phyloP scores from a whole-genome alignment of 108 stramenopile species.

The Craspedostauros australis region DNA sequence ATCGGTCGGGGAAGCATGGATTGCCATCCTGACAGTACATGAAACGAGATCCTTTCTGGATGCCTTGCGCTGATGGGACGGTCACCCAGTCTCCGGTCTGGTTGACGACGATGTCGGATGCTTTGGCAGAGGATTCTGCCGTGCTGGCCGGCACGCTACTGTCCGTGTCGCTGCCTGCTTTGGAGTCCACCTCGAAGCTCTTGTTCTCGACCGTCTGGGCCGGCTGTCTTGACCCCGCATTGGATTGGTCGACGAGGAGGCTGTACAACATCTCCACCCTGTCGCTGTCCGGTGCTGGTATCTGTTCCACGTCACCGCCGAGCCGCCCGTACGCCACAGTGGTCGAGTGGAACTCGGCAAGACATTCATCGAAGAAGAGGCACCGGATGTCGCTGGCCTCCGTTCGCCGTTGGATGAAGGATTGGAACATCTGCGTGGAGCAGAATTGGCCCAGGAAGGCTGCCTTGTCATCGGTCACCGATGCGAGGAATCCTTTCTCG shows the following conservation, averaged over 20 bases:
- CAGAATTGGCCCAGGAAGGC: slow-evolving; percentile 53
- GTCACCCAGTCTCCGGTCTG: slow-evolving; percentile 68
- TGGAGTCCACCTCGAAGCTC: slow-evolving; percentile 39
- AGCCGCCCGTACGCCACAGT: slow-evolving; percentile 65
- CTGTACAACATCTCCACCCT: slow-evolving; percentile 43
- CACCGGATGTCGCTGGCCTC: slow-evolving; percentile 85
- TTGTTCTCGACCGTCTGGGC: slow-evolving; percentile 38
- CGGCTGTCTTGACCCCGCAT: no score
- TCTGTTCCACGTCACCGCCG: slow-evolving; percentile 49
- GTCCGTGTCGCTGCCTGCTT: slow-evolving; percentile 28
- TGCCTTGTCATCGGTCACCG: slow-evolving; percentile 44
- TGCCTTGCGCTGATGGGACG: slow-evolving; percentile 36
- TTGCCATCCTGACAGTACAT: slow-evolving; percentile 78
- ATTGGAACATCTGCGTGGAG: slow-evolving; percentile 79
- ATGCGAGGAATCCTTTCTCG: slow-evolving; percentile 63
- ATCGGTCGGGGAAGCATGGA: slow-evolving; percentile 68
- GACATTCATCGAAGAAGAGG: slow-evolving; percentile 79
- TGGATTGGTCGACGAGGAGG: slow-evolving; percentile 76
- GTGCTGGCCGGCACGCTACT: slow-evolving; percentile 12
- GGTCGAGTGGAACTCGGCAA: slow-evolving; percentile 70
- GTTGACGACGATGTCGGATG: slow-evolving; percentile 39
- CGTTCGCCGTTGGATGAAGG: slow-evolving; percentile 80
- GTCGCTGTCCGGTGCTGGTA: slow-evolving; percentile 17
- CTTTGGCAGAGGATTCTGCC: slow-evolving; percentile 1
- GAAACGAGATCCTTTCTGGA: slow-evolving; percentile 44